Base-by-base conservation (phyloP, 2,329 filamentous ascomycete species). In the Epichloe bromicola region DNA sequence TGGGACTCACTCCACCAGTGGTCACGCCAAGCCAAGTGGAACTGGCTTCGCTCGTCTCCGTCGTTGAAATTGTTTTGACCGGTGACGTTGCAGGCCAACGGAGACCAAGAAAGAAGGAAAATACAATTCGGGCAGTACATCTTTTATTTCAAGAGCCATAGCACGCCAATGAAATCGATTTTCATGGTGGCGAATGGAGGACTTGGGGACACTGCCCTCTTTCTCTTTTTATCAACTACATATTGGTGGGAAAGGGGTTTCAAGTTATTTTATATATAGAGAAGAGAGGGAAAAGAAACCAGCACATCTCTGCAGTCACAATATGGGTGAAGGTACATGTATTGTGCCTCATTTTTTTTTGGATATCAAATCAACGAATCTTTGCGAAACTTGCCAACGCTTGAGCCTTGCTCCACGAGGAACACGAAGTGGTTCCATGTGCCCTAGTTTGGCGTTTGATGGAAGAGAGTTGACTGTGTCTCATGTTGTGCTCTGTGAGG, bases 41-140 rank as follows among this genome's bases (percentile, higher is more conserved):
- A 65, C 68, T 50, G 68, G 67, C 55, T 65, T 63, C 56, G 60
- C 61, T 51, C 60, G 61, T 51, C 61, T 64, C 51, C 59, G 61
- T 56, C 65, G 61, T 53, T 68, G 65, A n/a, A 48, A 11, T 14
- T 1, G 2, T 3, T 23, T 46, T 46, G 14, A 38, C 11, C 17
- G 33, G 37, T 42, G 46, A 42, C 37, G 51, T 46, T 46, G 51
- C 46, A 26, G 49, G 49, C 42, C 49, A 43, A 51, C 49, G 19
- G 42, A 11, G 19, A 17, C 44, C 30, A 26, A 14, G 14, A 34
- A 20, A 20, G n/a, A 48, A 10, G 15, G 6, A 43, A 43, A 42
- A 3, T n/a, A 38, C 26, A 10, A 34, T 42, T 15, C 3, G 19
- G 15, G 17, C 15, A 23, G 14, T 20, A n/a, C 26, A n/a, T 23